These are phyloP conservation scores for Talaromyces islandicus DNA, from an alignment of 2,329 filamentous ascomycete genomes.

Conservation along the genomic window DNA sequence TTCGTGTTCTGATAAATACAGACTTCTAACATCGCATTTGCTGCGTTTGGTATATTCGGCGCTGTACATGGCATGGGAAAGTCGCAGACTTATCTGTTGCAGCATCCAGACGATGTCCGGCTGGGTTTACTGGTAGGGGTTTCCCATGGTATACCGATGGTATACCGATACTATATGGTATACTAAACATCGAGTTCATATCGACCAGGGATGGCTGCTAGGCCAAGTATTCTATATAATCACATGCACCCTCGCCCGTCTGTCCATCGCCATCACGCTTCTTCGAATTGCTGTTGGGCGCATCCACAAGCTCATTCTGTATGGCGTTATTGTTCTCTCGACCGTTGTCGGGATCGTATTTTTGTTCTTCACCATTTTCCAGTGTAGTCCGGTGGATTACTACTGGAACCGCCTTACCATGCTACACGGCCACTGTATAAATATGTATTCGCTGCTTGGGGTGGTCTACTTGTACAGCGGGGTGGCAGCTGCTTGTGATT, in stretches of 20 bases:
- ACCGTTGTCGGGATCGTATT: conserved; percentile 41
- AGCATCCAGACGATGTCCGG: conserved; percentile 15
- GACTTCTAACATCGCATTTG: conserved; percentile 22
- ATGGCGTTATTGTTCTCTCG: conserved; percentile 37
- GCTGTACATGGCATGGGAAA: conserved; percentile 19
- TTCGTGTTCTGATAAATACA: conserved; percentile 3
- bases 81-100: conserved; percentile 15
- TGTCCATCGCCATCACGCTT: conserved; percentile 48
- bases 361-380: conserved; percentile 45
- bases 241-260: conserved; percentile 41
- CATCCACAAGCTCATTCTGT: conserved; percentile 43
- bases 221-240: conserved; percentile 48
- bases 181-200: neutral
- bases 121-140: conserved; percentile 19
- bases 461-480: conserved; percentile 44
- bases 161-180: too few relatives aligned
- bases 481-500: conserved; percentile 44
- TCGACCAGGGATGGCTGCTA: conserved; percentile 40
- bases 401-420: conserved; percentile 40
- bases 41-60: conserved; percentile 21
- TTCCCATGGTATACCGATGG: neutral
- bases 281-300: conserved; percentile 43
- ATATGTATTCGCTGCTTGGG: conserved; percentile 27
- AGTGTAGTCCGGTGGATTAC: conserved; percentile 44
- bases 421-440: conserved; percentile 33